Base-by-base conservation (phyloP, 495 filamentous ascomycete species). In the Xylaria nigripes region DNA sequence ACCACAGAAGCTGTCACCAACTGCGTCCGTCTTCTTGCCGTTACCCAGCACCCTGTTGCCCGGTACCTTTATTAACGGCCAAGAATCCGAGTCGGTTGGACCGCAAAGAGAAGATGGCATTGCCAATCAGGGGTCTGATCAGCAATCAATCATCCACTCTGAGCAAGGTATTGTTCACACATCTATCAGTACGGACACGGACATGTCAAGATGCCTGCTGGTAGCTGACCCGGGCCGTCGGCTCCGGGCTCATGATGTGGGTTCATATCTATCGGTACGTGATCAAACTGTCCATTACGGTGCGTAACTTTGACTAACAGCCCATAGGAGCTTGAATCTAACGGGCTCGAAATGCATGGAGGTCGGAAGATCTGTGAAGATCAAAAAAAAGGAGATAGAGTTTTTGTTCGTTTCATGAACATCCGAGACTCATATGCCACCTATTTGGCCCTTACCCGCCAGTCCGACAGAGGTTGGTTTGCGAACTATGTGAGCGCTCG, bases 321-420 rank as follows among this genome's bases (percentile, higher is more conserved):
- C 48, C 15, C 29, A 38, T 32, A 74, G 72, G 67, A 69, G 15
- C 48, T 74, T 10, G 65, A 68, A 41, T 55, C 55, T n/a, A 29
- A 60, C 12, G 70, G 65, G 2, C 52, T 57, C 16, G 50, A 57
- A 2, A 55, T 59, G 50, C 56, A 65, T 18, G 68, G 72, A 29
- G 65, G 55, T 27, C 62, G 62, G 50, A 57, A 66, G 16, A 44
- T 68, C 6, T 56, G 68, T 15, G 38, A 64, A 1, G 48, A 51
- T 25, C 16, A 55, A 13, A 50, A 45, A 13, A 45, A 25, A 21
- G 58, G 54, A 10, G 63, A 62, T 40, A 62, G 60, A 36, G 70
- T 83, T n/a, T 82, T 77, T 58, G 61, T 85, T 48, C 75, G 69
- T 3, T 78, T 84, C 56, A 64, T 71, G 13, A 78, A 86, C 55